These are phyloP conservation scores for Beauveria caledonica DNA, from an alignment of 2,329 filamentous ascomycete species.

Conservation along the genomic window DNA sequence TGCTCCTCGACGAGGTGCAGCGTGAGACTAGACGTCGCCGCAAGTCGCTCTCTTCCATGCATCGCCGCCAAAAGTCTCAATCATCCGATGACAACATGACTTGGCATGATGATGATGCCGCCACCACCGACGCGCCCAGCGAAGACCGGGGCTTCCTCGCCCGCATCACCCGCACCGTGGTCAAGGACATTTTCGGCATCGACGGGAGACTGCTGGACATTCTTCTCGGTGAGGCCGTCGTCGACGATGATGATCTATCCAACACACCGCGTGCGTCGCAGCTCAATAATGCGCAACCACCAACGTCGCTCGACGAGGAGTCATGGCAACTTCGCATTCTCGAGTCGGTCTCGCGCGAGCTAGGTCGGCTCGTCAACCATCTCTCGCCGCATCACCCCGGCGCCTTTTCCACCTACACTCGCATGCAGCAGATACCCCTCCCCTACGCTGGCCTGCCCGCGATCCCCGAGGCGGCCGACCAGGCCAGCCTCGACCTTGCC, in stretches of 20 bases:
- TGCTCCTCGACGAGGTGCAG: slow-evolving; percentile 81
- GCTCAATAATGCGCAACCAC: slow-evolving; percentile 23
- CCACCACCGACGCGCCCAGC: slow-evolving; percentile 31
- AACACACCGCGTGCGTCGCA: slow-evolving; percentile 38
- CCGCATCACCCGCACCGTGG: slow-evolving; percentile 74
- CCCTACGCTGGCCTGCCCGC: slow-evolving; percentile 73
- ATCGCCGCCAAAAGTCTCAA: slow-evolving; percentile 21
- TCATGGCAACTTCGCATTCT: slow-evolving; percentile 72
- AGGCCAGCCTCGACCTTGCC: slow-evolving; percentile 15
- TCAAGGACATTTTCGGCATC: slow-evolving; percentile 83
- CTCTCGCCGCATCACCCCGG: slow-evolving; percentile 74
- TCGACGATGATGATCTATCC: slow-evolving; percentile 37
- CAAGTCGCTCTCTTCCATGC: slow-evolving; percentile 46
- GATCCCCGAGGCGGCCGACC: slow-evolving; percentile 43
- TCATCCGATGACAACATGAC: slow-evolving; percentile 33
- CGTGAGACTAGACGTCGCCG: slow-evolving; percentile 67
- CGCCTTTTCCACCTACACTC: slow-evolving; percentile 75
- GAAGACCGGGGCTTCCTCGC: slow-evolving; percentile 66
- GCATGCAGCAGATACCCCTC: slow-evolving; percentile 53
- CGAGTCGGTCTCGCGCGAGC: slow-evolving; percentile 76
- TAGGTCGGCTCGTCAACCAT: slow-evolving; percentile 75
- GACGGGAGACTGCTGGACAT: slow-evolving; percentile 79
- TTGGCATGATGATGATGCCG: slow-evolving; percentile 42
- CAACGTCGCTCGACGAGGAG: slow-evolving; percentile 26
- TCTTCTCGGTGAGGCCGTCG: slow-evolving; percentile 73